Evolutionary conservation across 495 filamentous ascomycete species (phyloP).

Genomic region (Penicillium samsonianum): DNA sequence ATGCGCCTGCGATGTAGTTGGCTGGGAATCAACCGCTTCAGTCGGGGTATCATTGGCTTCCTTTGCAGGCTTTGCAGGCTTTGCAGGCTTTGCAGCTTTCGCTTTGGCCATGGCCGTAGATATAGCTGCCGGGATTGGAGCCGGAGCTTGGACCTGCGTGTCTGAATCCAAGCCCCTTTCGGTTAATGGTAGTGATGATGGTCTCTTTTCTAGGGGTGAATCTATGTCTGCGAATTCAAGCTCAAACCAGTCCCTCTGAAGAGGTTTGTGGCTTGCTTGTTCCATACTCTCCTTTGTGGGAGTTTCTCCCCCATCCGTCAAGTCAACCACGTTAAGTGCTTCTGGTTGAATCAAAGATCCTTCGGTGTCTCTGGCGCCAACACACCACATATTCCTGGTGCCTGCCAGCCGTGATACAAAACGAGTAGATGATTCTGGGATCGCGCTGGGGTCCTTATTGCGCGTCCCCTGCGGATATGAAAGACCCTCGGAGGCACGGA

Average conservation of each 20-base stretch:
- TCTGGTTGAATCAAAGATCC: conserved; percentile 62
- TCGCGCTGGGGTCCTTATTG: not conserved
- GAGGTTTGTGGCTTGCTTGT: not conserved
- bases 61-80: not conserved
- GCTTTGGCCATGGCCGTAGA: not conserved
- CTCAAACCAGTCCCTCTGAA: conserved; percentile 32
- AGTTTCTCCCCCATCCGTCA: conserved; percentile 27
- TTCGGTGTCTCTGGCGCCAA: conserved; percentile 62
- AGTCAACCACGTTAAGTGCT: conserved; percentile 56
- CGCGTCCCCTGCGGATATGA: not conserved
- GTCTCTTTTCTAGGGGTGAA: conserved; percentile 15
- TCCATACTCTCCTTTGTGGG: conserved; percentile 2
- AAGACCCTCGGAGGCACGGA: conserved; percentile 57
- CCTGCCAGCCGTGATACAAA: conserved; percentile 31
- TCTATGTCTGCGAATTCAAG: conserved; percentile 36
- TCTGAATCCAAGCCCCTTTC: not conserved
- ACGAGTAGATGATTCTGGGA: conserved; percentile 2
- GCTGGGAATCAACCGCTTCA: not conserved
- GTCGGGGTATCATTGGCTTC: not conserved
- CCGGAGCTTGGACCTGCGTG: not conserved
- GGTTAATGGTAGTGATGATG: not conserved
- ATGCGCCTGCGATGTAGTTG: conserved; percentile 14
- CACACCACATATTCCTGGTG: conserved; percentile 62
- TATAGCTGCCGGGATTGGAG: not conserved
- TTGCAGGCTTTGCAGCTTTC: not conserved